A percentile compares a stretch with the other conserved stretches of the same genome.
Evolutionary conservation across 768 basidiomycete species (phyloP).

Genomic region (Rhodotorula babjevae): DNA sequence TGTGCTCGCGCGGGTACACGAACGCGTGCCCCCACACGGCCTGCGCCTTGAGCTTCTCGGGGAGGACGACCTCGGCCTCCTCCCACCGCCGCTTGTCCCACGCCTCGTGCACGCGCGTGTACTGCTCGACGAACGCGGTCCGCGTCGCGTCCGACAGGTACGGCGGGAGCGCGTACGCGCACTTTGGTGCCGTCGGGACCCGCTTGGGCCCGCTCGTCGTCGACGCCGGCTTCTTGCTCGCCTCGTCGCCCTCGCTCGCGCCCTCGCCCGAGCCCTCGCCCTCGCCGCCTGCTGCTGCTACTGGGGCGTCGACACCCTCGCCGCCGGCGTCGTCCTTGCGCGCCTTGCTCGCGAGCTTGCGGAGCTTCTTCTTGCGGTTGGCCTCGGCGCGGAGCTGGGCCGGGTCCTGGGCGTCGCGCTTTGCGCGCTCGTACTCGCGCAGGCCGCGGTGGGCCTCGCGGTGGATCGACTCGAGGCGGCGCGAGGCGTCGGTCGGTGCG

Average conservation of each 20-base stretch:
- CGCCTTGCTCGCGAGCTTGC: slow-evolving; percentile 1
- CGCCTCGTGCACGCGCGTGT: neutral
- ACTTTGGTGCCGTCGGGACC: neutral
- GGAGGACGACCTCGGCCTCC: neutral
- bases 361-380: slow-evolving; percentile 11
- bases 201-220: neutral
- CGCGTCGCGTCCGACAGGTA: neutral
- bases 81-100: neutral
- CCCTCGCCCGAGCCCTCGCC: neutral
- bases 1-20: slow-evolving; percentile 5
- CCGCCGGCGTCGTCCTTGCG: neutral
- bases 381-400: neutral
- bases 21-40: neutral
- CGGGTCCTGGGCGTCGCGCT: neutral
- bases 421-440: neutral
- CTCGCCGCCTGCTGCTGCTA: no score
- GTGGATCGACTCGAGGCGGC: neutral
- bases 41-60: neutral
- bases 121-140: neutral
- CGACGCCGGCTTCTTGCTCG: neutral
- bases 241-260: neutral
- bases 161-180: neutral
- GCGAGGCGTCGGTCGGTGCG: neutral
- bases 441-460: neutral
- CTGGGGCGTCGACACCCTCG: neutral